phyloP scores from a whole-genome alignment of 768 basidiomycete species.

The Lactarius hengduanensis region DNA sequence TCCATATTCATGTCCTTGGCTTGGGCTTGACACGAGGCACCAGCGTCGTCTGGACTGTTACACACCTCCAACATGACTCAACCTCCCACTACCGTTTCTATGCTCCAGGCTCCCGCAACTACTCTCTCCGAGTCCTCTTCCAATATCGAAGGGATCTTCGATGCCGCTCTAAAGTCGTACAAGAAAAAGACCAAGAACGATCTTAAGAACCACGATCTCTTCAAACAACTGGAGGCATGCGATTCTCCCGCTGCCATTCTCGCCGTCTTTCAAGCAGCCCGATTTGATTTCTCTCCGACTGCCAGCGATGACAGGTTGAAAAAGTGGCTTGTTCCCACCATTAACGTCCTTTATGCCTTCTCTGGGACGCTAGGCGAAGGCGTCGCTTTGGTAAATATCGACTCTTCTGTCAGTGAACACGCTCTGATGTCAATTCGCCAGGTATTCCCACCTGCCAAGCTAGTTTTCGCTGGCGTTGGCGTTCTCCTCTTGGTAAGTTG shows the following conservation, averaged over 20 bases:
- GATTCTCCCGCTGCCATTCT: neutral
- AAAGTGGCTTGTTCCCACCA: neutral
- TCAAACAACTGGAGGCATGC: neutral
- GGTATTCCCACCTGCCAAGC: neutral
- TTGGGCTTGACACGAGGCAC: no score
- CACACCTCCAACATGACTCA: neutral
- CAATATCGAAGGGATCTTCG: neutral
- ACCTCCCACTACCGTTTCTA: neutral
- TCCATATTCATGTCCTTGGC: no score
- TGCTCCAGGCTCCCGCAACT: neutral
- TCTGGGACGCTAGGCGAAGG: neutral
- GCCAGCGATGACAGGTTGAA: neutral
- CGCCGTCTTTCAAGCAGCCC: neutral
- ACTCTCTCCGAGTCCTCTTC: neutral
- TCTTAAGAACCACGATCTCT: neutral
- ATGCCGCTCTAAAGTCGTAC: neutral
- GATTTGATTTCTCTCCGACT: neutral
- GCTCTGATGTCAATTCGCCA: neutral
- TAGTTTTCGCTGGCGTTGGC: neutral
- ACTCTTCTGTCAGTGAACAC: neutral
- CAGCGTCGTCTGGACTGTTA: no score
- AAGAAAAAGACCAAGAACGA: neutral
- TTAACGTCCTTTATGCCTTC: neutral
- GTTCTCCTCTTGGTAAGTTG: neutral
- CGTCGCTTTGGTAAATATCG: neutral